phyloP scores from a whole-genome alignment of 1,284 basidiomycete genomes.

The Cryptococcus amylolentus region DNA sequence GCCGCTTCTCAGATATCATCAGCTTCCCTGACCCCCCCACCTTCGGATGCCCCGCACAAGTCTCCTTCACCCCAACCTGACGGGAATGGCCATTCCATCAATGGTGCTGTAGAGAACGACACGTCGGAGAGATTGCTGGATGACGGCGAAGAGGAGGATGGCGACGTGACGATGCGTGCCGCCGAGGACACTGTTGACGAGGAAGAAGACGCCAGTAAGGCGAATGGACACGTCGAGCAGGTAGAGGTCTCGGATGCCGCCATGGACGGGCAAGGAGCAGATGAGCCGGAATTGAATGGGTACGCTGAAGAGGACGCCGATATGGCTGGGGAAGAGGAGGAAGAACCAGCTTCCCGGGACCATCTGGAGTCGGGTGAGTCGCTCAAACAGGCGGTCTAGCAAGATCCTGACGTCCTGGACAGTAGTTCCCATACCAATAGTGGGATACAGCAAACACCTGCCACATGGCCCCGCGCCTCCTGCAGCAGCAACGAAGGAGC shows the following conservation, averaged over 20 bases:
- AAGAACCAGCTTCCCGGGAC: background rate
- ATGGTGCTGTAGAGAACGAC: slow-evolving; percentile 3
- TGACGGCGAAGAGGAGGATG: slow-evolving; percentile 3
- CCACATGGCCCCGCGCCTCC: slow-evolving; percentile 45
- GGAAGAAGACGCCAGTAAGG: background rate
- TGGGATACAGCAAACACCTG: background rate
- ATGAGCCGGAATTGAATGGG: background rate
- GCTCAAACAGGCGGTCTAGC: background rate
- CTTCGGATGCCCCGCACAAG: slow-evolving; percentile 10
- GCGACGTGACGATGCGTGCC: slow-evolving; percentile 1
- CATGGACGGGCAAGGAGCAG: background rate
- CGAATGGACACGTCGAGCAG: too few species aligned
- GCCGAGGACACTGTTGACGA: slow-evolving; percentile 7
- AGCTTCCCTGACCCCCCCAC: slow-evolving; percentile 15
- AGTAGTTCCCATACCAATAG: too few species aligned
- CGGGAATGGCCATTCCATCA: background rate
- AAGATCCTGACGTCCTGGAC: background rate
- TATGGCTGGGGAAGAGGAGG: background rate
- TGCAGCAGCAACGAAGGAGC: slow-evolving; percentile 53
- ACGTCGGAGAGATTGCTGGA: slow-evolving; percentile 1
- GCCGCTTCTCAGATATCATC: slow-evolving; percentile 10
- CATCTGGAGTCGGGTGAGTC: background rate
- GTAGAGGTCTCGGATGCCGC: too few species aligned
- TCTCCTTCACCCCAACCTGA: slow-evolving; percentile 3
- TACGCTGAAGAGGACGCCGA: slow-evolving; percentile 3